Percentiles rank a stretch among this genome's conserved stretches.
Conservation (phyloP, 176 grass and related monocot species). For the Phoenix dactylifera region DNA sequence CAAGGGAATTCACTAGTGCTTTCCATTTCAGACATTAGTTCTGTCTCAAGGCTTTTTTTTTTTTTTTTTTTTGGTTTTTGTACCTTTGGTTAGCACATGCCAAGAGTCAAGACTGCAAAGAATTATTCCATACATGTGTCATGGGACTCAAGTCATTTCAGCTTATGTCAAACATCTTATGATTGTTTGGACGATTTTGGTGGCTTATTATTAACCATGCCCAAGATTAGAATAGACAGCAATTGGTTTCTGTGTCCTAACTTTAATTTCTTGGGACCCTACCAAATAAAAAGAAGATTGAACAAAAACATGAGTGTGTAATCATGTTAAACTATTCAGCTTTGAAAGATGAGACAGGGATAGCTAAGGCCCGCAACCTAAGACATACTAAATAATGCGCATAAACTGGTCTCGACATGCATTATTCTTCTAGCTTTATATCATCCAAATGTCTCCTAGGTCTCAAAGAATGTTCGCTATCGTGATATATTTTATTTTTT, state of each 20-base stretch:
- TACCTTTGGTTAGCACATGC: background rate
- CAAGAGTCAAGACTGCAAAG: background rate
- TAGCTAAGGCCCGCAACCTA: slow-evolving; percentile 32
- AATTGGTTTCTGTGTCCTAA: background rate
- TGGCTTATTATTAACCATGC: background rate
- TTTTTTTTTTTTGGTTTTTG: background rate
- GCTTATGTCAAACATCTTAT: slow-evolving; percentile 3
- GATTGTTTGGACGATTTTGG: slow-evolving; percentile 1
- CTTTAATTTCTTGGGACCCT: too few relatives aligned
- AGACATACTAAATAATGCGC: slow-evolving; percentile 56
- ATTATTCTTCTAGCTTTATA: slow-evolving; percentile 54
- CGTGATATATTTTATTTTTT: background rate
- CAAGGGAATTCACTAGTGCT: background rate
- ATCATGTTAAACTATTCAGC: slow-evolving; percentile 10
- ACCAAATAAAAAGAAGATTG: background rate
- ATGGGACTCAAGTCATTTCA: background rate
- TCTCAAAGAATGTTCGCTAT: slow-evolving; percentile 36
- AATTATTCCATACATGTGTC: background rate
- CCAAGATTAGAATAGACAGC: background rate
- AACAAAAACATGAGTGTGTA: background rate
- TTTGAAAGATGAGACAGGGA: slow-evolving; percentile 9
- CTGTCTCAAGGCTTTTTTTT: background rate
- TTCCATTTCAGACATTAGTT: background rate
- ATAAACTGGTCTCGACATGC: slow-evolving; percentile 48
- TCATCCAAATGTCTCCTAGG: slow-evolving; percentile 43